Evolutionary conservation across 139 green algal species (phyloP).

Genomic region (Picochlorum sp.): DNA sequence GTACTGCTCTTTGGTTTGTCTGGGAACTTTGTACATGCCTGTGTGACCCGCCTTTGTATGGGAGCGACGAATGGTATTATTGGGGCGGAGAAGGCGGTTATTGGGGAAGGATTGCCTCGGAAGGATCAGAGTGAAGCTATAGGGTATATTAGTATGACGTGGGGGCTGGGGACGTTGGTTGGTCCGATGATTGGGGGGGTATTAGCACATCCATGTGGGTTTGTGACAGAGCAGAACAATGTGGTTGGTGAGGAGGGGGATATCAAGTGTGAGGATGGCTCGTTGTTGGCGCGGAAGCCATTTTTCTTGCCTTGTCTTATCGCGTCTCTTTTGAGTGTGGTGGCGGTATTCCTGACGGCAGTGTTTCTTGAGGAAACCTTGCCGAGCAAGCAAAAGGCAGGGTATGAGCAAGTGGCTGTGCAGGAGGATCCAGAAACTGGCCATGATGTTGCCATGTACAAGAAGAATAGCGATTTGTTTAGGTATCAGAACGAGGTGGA

Average conservation of each 20-base stretch:
- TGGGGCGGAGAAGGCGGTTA: slow-evolving; percentile 38
- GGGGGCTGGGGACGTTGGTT: slow-evolving; percentile 20
- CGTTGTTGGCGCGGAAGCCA: slow-evolving; percentile 27
- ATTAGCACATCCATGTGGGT: slow-evolving; percentile 20
- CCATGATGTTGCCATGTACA: background rate
- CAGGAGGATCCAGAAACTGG: background rate
- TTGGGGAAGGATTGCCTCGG: slow-evolving; percentile 19
- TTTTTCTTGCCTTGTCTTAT: slow-evolving; percentile 56
- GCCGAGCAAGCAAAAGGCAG: slow-evolving; percentile 7
- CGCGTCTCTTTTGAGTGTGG: slow-evolving; percentile 14
- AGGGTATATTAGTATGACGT: slow-evolving; percentile 12
- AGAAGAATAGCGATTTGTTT: background rate
- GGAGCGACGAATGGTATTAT: slow-evolving; percentile 64
- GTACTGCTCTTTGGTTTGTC: slow-evolving; percentile 51
- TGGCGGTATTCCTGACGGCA: slow-evolving; percentile 24
- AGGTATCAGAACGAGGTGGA: background rate
- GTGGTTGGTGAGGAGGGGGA: background rate
- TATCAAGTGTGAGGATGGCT: background rate
- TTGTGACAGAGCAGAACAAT: background rate
- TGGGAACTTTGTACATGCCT: slow-evolving; percentile 28
- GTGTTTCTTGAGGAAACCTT: slow-evolving; percentile 54
- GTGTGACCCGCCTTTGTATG: slow-evolving; percentile 25
- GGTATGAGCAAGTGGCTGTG: too few species aligned
- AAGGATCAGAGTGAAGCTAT: slow-evolving; percentile 18
- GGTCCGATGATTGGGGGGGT: slow-evolving; percentile 23